These are phyloP conservation scores for Alternaria incomplexa DNA, from an alignment of 2,329 filamentous ascomycete species.

Conservation along the genomic window DNA sequence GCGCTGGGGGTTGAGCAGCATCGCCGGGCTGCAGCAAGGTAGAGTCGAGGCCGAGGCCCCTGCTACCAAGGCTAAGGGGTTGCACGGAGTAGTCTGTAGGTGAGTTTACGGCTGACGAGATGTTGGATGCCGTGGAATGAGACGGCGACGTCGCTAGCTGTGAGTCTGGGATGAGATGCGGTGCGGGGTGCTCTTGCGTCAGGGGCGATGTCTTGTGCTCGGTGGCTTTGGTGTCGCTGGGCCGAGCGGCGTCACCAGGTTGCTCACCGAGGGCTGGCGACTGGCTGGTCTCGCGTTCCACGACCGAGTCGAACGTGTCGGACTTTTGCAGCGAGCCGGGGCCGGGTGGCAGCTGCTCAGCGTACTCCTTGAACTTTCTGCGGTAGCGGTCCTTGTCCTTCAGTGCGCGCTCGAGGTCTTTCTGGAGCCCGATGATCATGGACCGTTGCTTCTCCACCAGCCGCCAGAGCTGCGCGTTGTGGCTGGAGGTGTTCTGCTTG, in stretches of 20 bases:
- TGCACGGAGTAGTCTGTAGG: slow-evolving; percentile 44
- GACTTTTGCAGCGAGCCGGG: slow-evolving; percentile 43
- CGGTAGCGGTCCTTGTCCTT: slow-evolving; percentile 96
- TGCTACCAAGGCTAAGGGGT: slow-evolving; percentile 30
- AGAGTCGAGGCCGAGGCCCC: slow-evolving; percentile 33
- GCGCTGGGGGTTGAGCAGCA: slow-evolving; percentile 16
- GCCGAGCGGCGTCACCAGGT: slow-evolving; percentile 34
- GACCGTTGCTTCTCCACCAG: slow-evolving; percentile 94
- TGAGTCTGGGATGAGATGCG: slow-evolving; percentile 35
- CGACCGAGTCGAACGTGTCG: slow-evolving; percentile 41
- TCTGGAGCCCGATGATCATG: slow-evolving; percentile 92
- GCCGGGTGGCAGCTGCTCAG: slow-evolving; percentile 54
- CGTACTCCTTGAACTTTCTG: slow-evolving; percentile 82
- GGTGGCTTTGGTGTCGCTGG: slow-evolving; percentile 18
- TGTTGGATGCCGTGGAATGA: slow-evolving; percentile 35
- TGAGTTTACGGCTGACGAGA: slow-evolving; percentile 36
- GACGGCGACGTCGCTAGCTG: slow-evolving; percentile 42
- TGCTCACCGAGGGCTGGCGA: slow-evolving; percentile 46
- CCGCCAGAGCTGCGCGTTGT: slow-evolving; percentile 93
- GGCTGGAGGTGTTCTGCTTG: slow-evolving; percentile 84
- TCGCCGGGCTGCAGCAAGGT: slow-evolving; percentile 22
- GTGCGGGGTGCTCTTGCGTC: slow-evolving; percentile 23
- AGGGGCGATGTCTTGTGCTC: slow-evolving; percentile 33
- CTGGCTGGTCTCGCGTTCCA: slow-evolving; percentile 46
- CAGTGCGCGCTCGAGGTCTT: slow-evolving; percentile 86